Evolutionary conservation across 345 rosid species (phyloP).

Genomic region (Euclidium syriacum): DNA sequence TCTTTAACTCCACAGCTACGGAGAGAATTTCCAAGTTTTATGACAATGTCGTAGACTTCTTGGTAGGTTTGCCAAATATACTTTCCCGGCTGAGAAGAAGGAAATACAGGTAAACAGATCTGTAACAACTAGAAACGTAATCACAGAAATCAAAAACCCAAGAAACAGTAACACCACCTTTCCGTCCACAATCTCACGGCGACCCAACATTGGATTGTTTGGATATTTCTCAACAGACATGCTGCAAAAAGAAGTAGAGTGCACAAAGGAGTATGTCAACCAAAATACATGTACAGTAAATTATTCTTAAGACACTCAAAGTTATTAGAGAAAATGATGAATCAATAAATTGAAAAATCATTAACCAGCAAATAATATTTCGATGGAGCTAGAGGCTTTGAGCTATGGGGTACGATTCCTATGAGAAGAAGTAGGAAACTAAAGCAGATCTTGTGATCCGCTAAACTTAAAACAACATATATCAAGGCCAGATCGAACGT

Average conservation of each 20-base stretch:
- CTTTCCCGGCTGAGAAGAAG: conserved; percentile 47
- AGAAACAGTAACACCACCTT: conserved; percentile 59
- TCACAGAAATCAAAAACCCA: background rate
- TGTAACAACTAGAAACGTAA: background rate
- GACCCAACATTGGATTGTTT: conserved; percentile 68
- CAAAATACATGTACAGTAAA: background rate
- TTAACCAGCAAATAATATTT: background rate
- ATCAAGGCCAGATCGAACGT: background rate
- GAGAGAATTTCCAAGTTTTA: conserved; percentile 68
- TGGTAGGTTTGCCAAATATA: conserved; percentile 72
- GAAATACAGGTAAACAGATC: background rate
- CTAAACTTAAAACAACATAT: background rate
- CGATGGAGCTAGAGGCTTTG: background rate
- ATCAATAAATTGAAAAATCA: background rate
- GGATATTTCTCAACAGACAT: conserved; percentile 67
- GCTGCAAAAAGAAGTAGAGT: conserved; percentile 30
- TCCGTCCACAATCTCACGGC: conserved; percentile 55
- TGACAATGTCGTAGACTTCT: conserved; percentile 64
- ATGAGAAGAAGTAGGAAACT: background rate
- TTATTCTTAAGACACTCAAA: background rate
- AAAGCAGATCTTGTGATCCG: background rate
- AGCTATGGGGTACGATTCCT: background rate
- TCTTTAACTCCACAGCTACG: conserved; percentile 61
- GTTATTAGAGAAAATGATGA: background rate
- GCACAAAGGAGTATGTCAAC: background rate